Conservation (phyloP, 306 rosid species). For the Vigna angularis region DNA sequence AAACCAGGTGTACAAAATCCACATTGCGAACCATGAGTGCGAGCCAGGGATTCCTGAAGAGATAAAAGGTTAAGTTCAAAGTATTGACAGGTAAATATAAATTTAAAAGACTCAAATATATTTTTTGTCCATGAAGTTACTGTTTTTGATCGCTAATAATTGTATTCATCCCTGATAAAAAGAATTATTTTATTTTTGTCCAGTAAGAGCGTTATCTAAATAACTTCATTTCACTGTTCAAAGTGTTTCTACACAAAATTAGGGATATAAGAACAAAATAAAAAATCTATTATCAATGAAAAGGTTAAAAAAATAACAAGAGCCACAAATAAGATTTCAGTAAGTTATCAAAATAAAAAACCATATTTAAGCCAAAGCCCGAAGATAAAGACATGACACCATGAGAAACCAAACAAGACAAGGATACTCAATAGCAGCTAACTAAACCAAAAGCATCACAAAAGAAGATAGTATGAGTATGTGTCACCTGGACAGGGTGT, state of each 20-base stretch:
- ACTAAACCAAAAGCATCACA: slow-evolving; percentile 1
- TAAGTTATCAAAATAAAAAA: no score
- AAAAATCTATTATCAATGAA: no score
- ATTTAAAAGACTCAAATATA: neutral
- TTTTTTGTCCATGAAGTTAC: no score
- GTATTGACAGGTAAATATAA: slow-evolving; percentile 19
- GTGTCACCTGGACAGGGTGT: slow-evolving; percentile 89
- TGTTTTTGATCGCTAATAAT: no score
- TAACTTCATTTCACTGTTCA: no score
- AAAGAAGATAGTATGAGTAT: slow-evolving; percentile 21
- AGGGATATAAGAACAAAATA: no score
- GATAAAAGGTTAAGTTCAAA: slow-evolving; percentile 28
- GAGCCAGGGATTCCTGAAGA: slow-evolving; percentile 86
- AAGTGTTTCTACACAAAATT: no score
- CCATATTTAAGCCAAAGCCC: neutral
- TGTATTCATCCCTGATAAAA: no score
- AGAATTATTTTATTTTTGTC: no score
- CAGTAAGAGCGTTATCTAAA: no score
- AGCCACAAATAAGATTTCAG: no score
- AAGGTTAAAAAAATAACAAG: no score
- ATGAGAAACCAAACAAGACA: slow-evolving; percentile 32
- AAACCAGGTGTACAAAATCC: slow-evolving; percentile 98
- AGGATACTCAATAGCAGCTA: slow-evolving; percentile 24
- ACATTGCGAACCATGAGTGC: slow-evolving; percentile 91
- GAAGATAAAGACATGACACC: slow-evolving; percentile 21